These are phyloP conservation scores for Lenwebbia sp. DNA, from an alignment of 345 rosid genomes.

Conservation along the genomic window DNA sequence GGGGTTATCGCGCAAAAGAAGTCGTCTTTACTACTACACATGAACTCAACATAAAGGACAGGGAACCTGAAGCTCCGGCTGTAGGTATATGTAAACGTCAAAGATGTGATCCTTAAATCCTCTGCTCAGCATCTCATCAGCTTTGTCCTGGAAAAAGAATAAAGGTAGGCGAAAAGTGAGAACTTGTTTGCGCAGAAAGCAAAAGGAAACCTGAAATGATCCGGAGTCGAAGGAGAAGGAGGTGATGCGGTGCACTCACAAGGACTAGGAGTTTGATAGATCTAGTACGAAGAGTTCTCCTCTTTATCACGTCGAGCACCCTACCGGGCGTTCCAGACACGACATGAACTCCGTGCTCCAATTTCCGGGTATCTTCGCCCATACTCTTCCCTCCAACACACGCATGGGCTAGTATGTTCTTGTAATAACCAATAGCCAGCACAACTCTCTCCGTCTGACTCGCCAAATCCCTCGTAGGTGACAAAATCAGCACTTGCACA, in stretches of 20 bases:
- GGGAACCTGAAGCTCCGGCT: slow-evolving; percentile 94
- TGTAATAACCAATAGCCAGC: slow-evolving; percentile 57
- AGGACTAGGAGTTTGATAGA: slow-evolving; percentile 32
- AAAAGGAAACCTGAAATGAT: neutral
- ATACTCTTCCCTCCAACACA: slow-evolving; percentile 94
- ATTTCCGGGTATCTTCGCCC: slow-evolving; percentile 85
- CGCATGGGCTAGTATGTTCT: slow-evolving; percentile 70
- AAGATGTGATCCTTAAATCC: slow-evolving; percentile 96
- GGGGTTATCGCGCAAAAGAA: too few species aligned
- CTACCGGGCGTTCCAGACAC: too few species aligned
- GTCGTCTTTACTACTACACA: too few species aligned
- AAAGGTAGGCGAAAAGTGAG: neutral
- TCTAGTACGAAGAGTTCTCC: slow-evolving; percentile 81
- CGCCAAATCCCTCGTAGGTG: slow-evolving; percentile 96
- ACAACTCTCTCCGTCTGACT: slow-evolving; percentile 79
- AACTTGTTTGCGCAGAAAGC: neutral
- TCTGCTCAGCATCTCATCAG: slow-evolving; percentile 98
- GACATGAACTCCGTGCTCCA: slow-evolving; percentile 47
- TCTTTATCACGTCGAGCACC: slow-evolving; percentile 96
- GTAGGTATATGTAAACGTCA: slow-evolving; percentile 87
- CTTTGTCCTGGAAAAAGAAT: slow-evolving; percentile 41
- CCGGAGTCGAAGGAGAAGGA: neutral
- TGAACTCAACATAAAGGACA: too few species aligned
- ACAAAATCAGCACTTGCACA: slow-evolving; percentile 88
- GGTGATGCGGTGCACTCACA: slow-evolving; percentile 5